phyloP scores from a whole-genome alignment of 257 asterid genomes.

The Orobanche coerulescens region DNA sequence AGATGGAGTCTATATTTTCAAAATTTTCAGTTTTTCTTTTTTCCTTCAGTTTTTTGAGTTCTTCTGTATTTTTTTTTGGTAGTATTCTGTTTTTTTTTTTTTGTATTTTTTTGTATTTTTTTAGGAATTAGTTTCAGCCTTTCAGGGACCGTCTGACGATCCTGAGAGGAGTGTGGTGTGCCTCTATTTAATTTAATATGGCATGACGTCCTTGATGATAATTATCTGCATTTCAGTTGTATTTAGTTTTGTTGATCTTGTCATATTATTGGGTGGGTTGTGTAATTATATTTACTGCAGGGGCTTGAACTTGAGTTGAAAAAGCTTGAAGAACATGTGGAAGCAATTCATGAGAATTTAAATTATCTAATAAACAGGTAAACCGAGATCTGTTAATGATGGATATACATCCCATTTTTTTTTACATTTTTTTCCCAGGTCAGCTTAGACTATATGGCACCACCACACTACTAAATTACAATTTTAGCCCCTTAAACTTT shows the following conservation, averaged over 20 bases:
- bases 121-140: no score
- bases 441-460: no score
- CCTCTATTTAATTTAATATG: background rate
- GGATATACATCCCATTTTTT: background rate
- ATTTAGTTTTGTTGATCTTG: background rate
- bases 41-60: no score
- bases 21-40: no score
- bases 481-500: no score
- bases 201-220: background rate
- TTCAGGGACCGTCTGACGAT: no score
- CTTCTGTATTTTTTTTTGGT: no score
- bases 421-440: background rate
- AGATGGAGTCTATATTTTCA: no score
- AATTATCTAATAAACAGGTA: conserved; percentile 44
- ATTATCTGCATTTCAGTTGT: background rate
- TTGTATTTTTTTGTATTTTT: no score
- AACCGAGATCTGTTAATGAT: background rate
- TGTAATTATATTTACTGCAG: conserved; percentile 29
- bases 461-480: no score
- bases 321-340: conserved; percentile 64
- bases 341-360: conserved; percentile 48
- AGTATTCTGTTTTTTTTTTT: no score
- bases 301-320: conserved; percentile 72
- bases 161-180: no score
- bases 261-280: background rate